phyloP scores from a whole-genome alignment of 2,329 filamentous ascomycete genomes.

The Ophiosphaerella korrae region DNA sequence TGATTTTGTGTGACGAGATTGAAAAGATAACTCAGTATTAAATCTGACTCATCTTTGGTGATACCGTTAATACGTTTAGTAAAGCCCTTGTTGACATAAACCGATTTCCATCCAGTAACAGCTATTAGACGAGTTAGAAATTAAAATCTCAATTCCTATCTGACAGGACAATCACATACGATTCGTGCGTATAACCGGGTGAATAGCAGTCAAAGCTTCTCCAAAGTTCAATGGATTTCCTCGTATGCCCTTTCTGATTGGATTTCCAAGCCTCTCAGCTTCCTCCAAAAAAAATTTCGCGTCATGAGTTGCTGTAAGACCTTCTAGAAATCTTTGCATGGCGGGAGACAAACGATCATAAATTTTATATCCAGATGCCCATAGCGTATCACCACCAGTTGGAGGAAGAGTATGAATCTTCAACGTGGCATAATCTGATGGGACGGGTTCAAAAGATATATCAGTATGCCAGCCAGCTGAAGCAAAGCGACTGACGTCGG shows the following conservation, averaged over 20 bases:
- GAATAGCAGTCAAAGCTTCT: conserved; percentile 55
- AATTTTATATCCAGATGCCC: conserved; percentile 50
- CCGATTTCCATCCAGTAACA: conserved; percentile 65
- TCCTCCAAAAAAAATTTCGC: conserved; percentile 39
- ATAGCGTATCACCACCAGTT: conserved; percentile 45
- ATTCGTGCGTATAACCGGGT: conserved; percentile 67
- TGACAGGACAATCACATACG: conserved; percentile 32
- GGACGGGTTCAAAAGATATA: conserved; percentile 49
- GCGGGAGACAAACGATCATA: conserved; percentile 58
- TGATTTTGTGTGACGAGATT: conserved; percentile 56
- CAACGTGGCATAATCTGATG: conserved; percentile 49
- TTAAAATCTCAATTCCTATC: not conserved
- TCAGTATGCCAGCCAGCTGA: conserved; percentile 60
- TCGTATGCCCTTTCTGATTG: conserved; percentile 31
- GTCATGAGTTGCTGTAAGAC: conserved; percentile 53
- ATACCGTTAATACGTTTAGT: conserved; percentile 53
- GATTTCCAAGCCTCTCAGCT: conserved; percentile 32
- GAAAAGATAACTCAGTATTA: conserved; percentile 51
- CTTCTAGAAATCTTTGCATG: conserved; percentile 56
- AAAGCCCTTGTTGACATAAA: conserved; percentile 44
- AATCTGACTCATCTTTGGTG: conserved; percentile 51
- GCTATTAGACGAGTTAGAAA: conserved; percentile 32
- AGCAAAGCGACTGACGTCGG: conserved; percentile 43
- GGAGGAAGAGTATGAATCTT: conserved; percentile 42
- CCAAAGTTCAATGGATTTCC: conserved; percentile 63